Evolutionary conservation across 2,329 filamentous ascomycete genomes (phyloP).

Genomic region (Septoria linicola): DNA sequence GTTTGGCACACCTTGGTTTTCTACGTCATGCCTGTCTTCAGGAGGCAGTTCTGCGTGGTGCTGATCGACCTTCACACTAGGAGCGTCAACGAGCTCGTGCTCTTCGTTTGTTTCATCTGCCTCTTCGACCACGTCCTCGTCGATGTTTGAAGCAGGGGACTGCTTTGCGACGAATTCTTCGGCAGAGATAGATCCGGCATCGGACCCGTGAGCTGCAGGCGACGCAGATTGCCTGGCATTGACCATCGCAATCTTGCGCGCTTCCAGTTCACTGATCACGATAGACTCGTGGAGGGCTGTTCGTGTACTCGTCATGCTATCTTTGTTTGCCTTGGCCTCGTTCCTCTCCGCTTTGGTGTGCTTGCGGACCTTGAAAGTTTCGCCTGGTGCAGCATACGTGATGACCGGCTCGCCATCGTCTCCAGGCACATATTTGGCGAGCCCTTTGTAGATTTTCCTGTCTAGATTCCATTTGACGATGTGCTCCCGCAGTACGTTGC

Average conservation of each 20-base stretch:
- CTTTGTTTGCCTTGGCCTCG: slow-evolving; percentile 9
- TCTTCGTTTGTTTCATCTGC: not conserved
- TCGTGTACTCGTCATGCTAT: slow-evolving; percentile 1
- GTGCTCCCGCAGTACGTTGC: slow-evolving; percentile 12
- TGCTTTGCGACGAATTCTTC: not conserved
- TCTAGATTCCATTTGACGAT: slow-evolving; percentile 12
- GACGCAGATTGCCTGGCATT: not conserved
- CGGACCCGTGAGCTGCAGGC: not conserved
- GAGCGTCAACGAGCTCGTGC: not conserved
- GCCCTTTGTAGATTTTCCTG: slow-evolving; percentile 10
- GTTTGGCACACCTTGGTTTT: not conserved
- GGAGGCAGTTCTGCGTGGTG: not conserved
- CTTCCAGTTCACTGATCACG: slow-evolving; percentile 10
- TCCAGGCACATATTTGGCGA: slow-evolving; percentile 12
- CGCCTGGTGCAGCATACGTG: slow-evolving; percentile 10
- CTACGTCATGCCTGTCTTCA: not conserved
- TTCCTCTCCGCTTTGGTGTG: slow-evolving; percentile 5
- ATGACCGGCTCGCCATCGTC: slow-evolving; percentile 8
- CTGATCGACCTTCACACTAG: not conserved
- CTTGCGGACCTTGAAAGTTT: slow-evolving; percentile 12
- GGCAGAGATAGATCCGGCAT: not conserved
- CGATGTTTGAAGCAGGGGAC: not conserved
- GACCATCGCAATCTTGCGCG: not conserved
- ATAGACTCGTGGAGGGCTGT: slow-evolving; percentile 8
- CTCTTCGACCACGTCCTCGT: not conserved